Evolutionary conservation across 331 rosid genomes (phyloP).

Genomic region (Erythrophleum ivorense): DNA sequence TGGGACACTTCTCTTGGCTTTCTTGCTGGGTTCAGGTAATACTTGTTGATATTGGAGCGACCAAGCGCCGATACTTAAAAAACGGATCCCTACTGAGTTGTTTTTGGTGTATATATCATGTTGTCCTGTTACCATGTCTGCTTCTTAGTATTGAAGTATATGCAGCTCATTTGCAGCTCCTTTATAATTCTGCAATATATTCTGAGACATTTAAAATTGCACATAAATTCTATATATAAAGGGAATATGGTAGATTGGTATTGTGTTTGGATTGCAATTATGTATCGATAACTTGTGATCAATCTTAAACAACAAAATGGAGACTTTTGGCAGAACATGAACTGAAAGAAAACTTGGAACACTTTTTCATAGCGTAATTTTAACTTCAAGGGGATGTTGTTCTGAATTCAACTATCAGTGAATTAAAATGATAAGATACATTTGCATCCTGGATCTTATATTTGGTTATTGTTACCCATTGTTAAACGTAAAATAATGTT

Average conservation of each 20-base stretch:
- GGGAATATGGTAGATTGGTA: not conserved
- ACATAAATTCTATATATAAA: not conserved
- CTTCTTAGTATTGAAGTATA: not conserved
- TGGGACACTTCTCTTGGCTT: slow-evolving; percentile 56
- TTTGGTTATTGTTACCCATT: not conserved
- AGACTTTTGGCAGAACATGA: not conserved
- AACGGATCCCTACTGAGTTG: not conserved
- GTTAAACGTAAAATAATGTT: not conserved
- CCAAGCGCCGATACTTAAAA: not conserved
- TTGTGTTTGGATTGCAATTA: not conserved
- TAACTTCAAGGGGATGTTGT: not conserved
- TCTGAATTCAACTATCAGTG: not conserved
- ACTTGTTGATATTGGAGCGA: not conserved
- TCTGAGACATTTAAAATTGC: not conserved
- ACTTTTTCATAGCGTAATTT: not conserved
- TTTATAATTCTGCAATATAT: not conserved
- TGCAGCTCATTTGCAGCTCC: not conserved
- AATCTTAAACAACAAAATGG: not conserved
- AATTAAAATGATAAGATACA: not conserved
- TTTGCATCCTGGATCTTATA: slow-evolving; percentile 15
- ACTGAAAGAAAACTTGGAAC: not conserved
- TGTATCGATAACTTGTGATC: not conserved
- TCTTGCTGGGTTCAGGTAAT: slow-evolving; percentile 64
- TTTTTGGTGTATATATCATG: not conserved
- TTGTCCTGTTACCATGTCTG: not conserved